These are phyloP conservation scores for Zelonia costaricensis DNA, from an alignment of 208 protist species.

Conservation along the genomic window DNA sequence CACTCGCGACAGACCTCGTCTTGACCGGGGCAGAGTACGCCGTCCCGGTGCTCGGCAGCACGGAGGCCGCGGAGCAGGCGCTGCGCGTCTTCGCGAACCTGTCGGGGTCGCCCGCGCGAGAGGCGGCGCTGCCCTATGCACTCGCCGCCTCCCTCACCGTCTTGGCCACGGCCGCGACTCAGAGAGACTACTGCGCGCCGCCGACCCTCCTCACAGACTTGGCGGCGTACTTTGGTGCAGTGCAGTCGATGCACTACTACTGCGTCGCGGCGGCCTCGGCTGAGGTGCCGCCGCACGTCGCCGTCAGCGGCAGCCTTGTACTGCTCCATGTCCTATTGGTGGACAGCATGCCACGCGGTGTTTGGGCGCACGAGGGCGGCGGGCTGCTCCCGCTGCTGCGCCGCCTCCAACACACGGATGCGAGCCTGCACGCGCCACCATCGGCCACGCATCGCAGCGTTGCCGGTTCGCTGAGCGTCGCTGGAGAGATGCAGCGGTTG, in stretches of 20 bases:
- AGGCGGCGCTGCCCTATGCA: constrained; percentile 27
- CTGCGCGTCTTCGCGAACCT: constrained; percentile 27
- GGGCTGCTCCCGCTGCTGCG: constrained; percentile 17
- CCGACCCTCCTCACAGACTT: constrained; percentile 8
- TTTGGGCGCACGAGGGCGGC: constrained; percentile 17
- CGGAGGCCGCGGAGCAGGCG: constrained; percentile 16
- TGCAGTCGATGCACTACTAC: constrained; percentile 22
- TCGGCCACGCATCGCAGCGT: background rate
- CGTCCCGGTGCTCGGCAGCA: constrained; percentile 15
- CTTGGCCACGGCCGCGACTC: constrained; percentile 13
- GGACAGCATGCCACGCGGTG: constrained; percentile 3
- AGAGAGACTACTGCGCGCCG: background rate
- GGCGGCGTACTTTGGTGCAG: constrained; percentile 12
- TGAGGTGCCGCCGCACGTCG: background rate
- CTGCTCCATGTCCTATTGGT: constrained; percentile 30
- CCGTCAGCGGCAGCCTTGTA: constrained; percentile 19
- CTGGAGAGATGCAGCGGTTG: constrained; percentile 10
- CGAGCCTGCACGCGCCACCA: background rate
- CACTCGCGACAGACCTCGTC: constrained; percentile 3
- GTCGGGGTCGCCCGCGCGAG: constrained; percentile 5
- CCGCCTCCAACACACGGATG: constrained; percentile 3
- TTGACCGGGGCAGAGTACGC: background rate
- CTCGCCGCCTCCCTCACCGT: constrained; percentile 27
- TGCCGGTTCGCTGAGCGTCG: constrained; percentile 9
- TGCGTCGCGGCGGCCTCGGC: constrained; percentile 3